Percentiles rank a stretch among this genome's conserved stretches.
These are phyloP conservation scores for Didymosphaeria variabile DNA, from an alignment of 2,329 filamentous ascomycete species.

Conservation along the genomic window DNA sequence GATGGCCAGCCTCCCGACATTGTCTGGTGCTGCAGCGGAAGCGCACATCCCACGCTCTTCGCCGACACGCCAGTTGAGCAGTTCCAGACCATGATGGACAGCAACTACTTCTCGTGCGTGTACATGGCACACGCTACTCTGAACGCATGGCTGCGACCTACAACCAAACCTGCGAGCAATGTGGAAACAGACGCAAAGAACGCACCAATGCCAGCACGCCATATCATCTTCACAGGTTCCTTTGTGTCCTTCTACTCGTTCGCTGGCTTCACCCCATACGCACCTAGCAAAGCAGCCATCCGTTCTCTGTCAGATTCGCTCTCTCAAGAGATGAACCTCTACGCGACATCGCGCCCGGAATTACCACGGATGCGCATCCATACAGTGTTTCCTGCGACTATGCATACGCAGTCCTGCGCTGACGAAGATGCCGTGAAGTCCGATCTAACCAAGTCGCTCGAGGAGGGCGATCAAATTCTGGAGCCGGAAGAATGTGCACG, in stretches of 20 bases:
- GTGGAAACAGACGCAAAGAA: neutral
- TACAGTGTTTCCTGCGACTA: slow-evolving; percentile 26
- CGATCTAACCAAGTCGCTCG: slow-evolving; percentile 50
- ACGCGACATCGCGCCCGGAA: slow-evolving; percentile 39
- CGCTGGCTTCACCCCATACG: slow-evolving; percentile 23
- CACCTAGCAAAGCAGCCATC: slow-evolving; percentile 22
- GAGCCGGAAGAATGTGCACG: slow-evolving; percentile 28
- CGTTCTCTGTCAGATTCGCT: slow-evolving; percentile 25
- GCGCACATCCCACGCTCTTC: slow-evolving; percentile 43
- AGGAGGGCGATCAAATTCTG: slow-evolving; percentile 49
- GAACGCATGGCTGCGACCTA: slow-evolving; percentile 38
- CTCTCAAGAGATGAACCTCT: slow-evolving; percentile 42
- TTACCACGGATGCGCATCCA: slow-evolving; percentile 30
- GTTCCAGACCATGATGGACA: slow-evolving; percentile 51
- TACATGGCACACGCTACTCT: slow-evolving; percentile 52
- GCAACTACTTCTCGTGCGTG: slow-evolving; percentile 53
- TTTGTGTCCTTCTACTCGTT: slow-evolving; percentile 26
- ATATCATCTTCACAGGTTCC: slow-evolving; percentile 26
- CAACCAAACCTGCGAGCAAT: neutral
- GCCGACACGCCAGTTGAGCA: slow-evolving; percentile 47
- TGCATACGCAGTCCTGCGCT: slow-evolving; percentile 28
- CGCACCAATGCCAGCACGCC: slow-evolving; percentile 15
- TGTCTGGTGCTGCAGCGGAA: slow-evolving; percentile 27
- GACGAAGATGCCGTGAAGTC: slow-evolving; percentile 51
- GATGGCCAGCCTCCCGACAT: slow-evolving; percentile 21